Base-by-base conservation (phyloP, 2,329 filamentous ascomycete genomes). In the Penicillium sp. region DNA sequence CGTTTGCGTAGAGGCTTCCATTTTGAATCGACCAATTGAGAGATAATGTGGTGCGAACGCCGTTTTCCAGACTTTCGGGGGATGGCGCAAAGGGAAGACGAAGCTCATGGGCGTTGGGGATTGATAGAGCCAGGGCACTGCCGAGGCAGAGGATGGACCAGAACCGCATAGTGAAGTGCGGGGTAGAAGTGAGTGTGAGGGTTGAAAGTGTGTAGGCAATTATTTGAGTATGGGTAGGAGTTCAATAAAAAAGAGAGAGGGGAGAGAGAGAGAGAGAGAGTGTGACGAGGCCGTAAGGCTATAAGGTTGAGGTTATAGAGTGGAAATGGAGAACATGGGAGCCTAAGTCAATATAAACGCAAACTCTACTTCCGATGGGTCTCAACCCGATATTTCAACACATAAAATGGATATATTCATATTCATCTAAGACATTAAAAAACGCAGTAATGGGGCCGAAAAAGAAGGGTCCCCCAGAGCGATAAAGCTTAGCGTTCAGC, bases 1-100 rank as follows among this genome's bases (percentile, higher is more conserved):
- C 38, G 54, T 72, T 72, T 54, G 67, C 69, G 31, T 60, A 63
- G 4, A 72, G 62, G 6, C 52, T 60, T 40, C 60, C 64, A 52
- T 71, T 61, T 27, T 62, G 36, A 5, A 69, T 61, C n/a, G 66
- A 57, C 51, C 70, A 67, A 43, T 62, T 59, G 6, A 72, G 40
- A 1, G 66, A 62, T 43, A 66, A 42, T 45, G 56, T 61, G 38
- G 61, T 55, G 22, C 53, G 36, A 4, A 47, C 43, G 2, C 49
- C 44, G 14, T 55, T 34, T 27, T 54, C 44, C 1, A 53, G 38
- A 18, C 13, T 16, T 3, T 43, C 40, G 4, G 49, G 36, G 4
- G 56, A 47, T 11, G 63, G 59, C 11, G 61, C 47, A 47, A 62
- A 64, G 14, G 57, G 61, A n/a, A 65, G 53, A n/a, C 53, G 59